Percentiles rank a stretch among this genome's conserved stretches.
Conservation (phyloP, 495 filamentous ascomycete genomes). For the Mytilinidion resinicola region DNA sequence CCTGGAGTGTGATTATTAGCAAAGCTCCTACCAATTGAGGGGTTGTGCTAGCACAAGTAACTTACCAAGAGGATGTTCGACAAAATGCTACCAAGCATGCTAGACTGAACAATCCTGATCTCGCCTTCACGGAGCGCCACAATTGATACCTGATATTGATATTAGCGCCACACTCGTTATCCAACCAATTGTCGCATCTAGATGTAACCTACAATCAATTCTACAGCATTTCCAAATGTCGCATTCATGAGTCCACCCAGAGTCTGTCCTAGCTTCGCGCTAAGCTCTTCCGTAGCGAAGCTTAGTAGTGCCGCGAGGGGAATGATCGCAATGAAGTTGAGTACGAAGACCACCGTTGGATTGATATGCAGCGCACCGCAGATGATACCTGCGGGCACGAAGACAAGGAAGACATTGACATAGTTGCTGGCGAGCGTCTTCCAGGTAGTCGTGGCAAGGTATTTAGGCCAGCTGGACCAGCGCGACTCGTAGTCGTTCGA, state of each 20-base stretch:
- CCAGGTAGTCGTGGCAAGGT: constrained; percentile 47
- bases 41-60: background rate
- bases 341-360: constrained; percentile 68
- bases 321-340: constrained; percentile 96
- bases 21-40: background rate
- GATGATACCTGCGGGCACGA: constrained; percentile 84
- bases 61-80: constrained; percentile 82
- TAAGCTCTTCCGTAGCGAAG: constrained; percentile 92
- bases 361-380: constrained; percentile 67
- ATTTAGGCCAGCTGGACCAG: constrained; percentile 54
- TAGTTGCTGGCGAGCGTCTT: constrained; percentile 58
- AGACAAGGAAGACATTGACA: constrained; percentile 80
- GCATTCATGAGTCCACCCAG: constrained; percentile 91
- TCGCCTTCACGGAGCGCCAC: constrained; percentile 79
- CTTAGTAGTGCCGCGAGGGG: constrained; percentile 87
- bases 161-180: no score
- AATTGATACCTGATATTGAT: constrained; percentile 68
- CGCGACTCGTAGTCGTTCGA: constrained; percentile 32
- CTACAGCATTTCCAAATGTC: constrained; percentile 96
- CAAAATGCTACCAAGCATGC: constrained; percentile 94
- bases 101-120: constrained; percentile 92
- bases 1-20: constrained; percentile 14
- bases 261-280: constrained; percentile 76
- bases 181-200: no score
- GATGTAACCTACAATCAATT: constrained; percentile 70